Conservation (phyloP, 768 basidiomycete species). For the Mycena vulgaris region DNA sequence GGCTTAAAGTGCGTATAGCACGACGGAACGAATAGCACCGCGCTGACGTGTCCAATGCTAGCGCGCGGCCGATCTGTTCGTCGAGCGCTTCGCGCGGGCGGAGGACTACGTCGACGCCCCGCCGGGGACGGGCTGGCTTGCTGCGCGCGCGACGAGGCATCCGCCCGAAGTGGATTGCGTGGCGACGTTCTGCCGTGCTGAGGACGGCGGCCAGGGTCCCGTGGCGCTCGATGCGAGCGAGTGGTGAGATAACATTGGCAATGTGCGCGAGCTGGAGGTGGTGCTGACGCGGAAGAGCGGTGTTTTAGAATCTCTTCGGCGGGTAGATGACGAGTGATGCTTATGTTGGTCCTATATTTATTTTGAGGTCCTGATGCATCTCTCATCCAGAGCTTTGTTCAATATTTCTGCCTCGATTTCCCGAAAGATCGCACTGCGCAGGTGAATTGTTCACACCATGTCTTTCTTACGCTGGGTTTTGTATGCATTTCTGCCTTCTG, state of each 20-base stretch:
- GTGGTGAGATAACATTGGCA: conserved; percentile 16
- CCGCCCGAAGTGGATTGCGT: background rate
- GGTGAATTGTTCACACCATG: too few species aligned
- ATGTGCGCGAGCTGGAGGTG: conserved; percentile 26
- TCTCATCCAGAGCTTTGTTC: too few species aligned
- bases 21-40: background rate
- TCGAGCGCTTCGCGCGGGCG: conserved; percentile 14
- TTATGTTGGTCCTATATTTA: too few species aligned
- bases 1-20: background rate
- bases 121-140: conserved; percentile 5
- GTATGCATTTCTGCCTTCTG: too few species aligned
- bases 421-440: too few species aligned
- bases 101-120: conserved; percentile 9
- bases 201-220: background rate
- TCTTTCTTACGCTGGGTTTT: too few species aligned
- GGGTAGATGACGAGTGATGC: too few species aligned
- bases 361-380: too few species aligned
- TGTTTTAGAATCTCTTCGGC: too few species aligned
- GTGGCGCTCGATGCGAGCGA: conserved; percentile 18
- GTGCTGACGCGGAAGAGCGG: conserved; percentile 14
- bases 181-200: conserved; percentile 24
- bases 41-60: background rate
- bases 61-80: conserved; percentile 15
- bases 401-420: too few species aligned
- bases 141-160: background rate